phyloP scores from a whole-genome alignment of 768 basidiomycete species.

The Podaxis carcinomalis region DNA sequence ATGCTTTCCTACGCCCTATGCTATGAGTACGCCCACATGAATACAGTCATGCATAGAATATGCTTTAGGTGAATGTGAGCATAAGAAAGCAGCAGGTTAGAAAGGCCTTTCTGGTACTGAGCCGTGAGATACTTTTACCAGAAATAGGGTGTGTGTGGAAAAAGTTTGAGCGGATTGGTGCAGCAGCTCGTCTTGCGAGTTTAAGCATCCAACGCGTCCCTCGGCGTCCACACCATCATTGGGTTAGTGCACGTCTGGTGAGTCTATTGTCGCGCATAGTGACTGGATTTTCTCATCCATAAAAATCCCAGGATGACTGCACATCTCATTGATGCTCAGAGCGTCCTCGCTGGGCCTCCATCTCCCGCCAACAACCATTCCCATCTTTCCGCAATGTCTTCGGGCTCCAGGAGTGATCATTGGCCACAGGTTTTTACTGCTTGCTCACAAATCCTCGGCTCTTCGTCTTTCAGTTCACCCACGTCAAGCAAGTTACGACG shows the following conservation, averaged over 20 bases:
- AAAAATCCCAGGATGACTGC: conserved; percentile 60
- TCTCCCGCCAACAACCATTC: conserved; percentile 27
- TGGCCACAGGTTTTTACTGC: background rate
- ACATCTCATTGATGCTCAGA: conserved; percentile 75
- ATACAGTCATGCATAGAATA: background rate
- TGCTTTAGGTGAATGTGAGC: background rate
- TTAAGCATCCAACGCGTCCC: conserved; percentile 24
- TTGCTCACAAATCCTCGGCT: background rate
- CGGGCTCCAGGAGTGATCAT: conserved; percentile 1
- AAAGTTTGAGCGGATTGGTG: conserved; percentile 2
- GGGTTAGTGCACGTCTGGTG: conserved; percentile 10
- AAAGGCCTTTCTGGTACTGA: background rate
- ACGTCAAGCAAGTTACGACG: background rate
- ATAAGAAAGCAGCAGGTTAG: background rate
- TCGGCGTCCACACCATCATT: conserved; percentile 22
- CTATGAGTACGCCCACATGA: conserved; percentile 9
- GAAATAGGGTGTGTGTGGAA: conserved; percentile 23
- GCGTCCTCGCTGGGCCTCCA: conserved; percentile 73
- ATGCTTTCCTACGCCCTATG: conserved; percentile 11
- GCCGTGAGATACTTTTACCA: background rate
- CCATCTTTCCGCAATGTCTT: conserved; percentile 28
- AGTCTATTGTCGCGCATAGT: background rate
- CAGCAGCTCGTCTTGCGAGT: background rate
- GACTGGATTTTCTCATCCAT: background rate
- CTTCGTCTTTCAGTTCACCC: background rate